Evolutionary conservation across 2,329 filamentous ascomycete species (phyloP), one percentile per base, ranked within the genome.

Genomic region (Periconia macrospinosa): DNA sequence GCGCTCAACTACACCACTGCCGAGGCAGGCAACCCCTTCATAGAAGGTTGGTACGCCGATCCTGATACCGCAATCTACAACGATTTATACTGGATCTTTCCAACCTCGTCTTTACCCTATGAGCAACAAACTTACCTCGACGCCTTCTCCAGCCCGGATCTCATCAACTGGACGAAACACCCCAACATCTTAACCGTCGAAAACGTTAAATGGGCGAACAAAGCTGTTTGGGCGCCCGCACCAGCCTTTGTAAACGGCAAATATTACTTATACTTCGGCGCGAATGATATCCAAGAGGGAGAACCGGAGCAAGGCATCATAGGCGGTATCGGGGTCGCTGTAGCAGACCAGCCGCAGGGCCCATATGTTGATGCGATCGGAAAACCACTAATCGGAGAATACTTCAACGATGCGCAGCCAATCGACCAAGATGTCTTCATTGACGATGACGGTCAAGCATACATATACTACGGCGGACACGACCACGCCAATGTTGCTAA

Each of bases 371-470:
- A 53, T 41, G 50, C 50, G 14, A 44, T 53, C 10, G 50, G 50
- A 3, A 45, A 53, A 30, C 50, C 50, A n/a, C 50, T 53, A n/a
- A 53, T 53, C n/a, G 50, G 45, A 23, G 17, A 48, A 13, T 53
- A 53, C 41, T 37, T 23, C 45, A 53, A 48, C 30, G 30, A 40
- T 6, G 50, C 50, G 18, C 50, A 53, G 19, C 45, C 50, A 10
- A 53, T 53, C 20, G 50, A 53, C 23, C 50, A 53, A 23, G 50
- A 53, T 41, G 50, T 53, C 1, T 53, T 53, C 45, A 53, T 53
- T 19, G 50, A 53, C 33, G 45, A 53, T 30, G 45, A 53, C 19
- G 50, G 50, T 2, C 50, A 49, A 35, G 50, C 50, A n/a, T 53
- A 53, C n/a, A 53, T 53, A 14, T 53, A 53, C 30, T 53, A 53